Evolutionary conservation across 805 yeast species (phyloP).

Genomic region (Metschnikowia similis): DNA sequence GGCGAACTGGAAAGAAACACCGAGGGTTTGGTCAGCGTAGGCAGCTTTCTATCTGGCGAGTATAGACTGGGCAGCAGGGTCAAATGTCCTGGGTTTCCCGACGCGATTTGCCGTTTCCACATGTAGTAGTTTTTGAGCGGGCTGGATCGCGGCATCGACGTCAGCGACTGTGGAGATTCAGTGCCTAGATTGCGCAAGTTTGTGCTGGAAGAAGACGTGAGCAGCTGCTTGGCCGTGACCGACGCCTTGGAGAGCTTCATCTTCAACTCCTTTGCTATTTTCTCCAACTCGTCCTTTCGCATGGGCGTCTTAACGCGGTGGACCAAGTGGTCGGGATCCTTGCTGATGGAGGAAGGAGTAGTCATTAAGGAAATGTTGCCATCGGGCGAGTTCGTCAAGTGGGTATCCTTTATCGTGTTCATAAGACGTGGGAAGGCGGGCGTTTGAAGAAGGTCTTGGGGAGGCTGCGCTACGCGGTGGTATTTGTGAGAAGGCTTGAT

Average conservation of each 20-base stretch:
- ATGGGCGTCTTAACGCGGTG: slow-evolving; percentile 32
- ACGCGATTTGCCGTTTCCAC: slow-evolving; percentile 23
- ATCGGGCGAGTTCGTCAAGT: slow-evolving; percentile 15
- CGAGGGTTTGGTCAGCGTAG: slow-evolving; percentile 36
- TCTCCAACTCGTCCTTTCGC: slow-evolving; percentile 42
- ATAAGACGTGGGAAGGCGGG: slow-evolving; percentile 6
- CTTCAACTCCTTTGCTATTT: slow-evolving; percentile 41
- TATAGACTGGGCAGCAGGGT: slow-evolving; percentile 31
- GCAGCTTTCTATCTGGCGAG: slow-evolving; percentile 38
- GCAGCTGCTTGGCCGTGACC: slow-evolving; percentile 39
- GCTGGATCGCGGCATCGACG: slow-evolving; percentile 20
- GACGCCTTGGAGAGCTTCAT: slow-evolving; percentile 40
- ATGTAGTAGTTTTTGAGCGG: slow-evolving; percentile 30
- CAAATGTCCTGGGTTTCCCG: slow-evolving; percentile 19
- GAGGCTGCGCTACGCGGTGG: background rate
- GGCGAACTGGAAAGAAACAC: slow-evolving; percentile 35
- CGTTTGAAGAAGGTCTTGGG: background rate
- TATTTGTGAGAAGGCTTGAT: background rate
- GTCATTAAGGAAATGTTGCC: slow-evolving; percentile 12
- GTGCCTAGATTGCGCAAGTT: slow-evolving; percentile 20
- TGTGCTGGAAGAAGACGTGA: slow-evolving; percentile 15
- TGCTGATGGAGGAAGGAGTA: slow-evolving; percentile 11
- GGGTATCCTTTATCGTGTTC: slow-evolving; percentile 25
- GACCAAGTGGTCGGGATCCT: slow-evolving; percentile 5
- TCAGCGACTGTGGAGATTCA: slow-evolving; percentile 14